Conservation (phyloP, 2,329 filamentous ascomycete species). For the Monascus ruber region DNA sequence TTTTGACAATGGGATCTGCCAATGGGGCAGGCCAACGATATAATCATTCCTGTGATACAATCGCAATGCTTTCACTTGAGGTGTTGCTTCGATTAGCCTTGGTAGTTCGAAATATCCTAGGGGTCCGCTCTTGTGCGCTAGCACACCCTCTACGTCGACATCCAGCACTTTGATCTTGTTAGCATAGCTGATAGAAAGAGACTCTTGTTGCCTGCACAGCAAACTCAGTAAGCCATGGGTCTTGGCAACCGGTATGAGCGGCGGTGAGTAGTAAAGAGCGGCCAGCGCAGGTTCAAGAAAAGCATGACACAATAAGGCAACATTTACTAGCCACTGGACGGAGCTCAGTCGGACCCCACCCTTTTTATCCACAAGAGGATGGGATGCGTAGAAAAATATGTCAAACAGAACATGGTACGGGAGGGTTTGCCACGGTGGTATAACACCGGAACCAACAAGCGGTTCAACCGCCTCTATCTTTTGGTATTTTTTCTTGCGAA, state of each 20-base stretch:
- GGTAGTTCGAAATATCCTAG: conserved; percentile 46
- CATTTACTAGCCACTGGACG: conserved; percentile 50
- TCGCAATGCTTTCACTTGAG: conserved; percentile 57
- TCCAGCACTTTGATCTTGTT: conserved; percentile 60
- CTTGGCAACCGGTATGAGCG: conserved; percentile 44
- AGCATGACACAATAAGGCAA: conserved; percentile 49
- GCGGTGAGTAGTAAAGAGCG: conserved; percentile 59
- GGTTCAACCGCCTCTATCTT: conserved; percentile 11
- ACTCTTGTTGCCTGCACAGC: conserved; percentile 43
- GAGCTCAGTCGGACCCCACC: conserved; percentile 13
- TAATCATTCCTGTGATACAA: conserved; percentile 59
- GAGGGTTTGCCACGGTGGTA: conserved; percentile 49
- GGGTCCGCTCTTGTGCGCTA: conserved; percentile 43
- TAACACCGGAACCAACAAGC: conserved; percentile 20
- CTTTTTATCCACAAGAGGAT: conserved; percentile 40
- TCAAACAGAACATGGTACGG: conserved; percentile 59
- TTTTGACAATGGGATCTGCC: conserved; percentile 27
- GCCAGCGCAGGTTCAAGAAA: conserved; percentile 64
- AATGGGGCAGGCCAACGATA: conserved; percentile 20
- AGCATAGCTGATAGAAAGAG: conserved; percentile 51
- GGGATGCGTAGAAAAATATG: conserved; percentile 58
- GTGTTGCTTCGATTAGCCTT: conserved; percentile 51
- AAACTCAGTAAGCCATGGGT: conserved; percentile 40
- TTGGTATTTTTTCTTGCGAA: conserved; percentile 12
- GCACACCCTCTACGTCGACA: conserved; percentile 52